Evolutionary conservation across 768 basidiomycete species (phyloP).

Genomic region (Panus rudis): DNA sequence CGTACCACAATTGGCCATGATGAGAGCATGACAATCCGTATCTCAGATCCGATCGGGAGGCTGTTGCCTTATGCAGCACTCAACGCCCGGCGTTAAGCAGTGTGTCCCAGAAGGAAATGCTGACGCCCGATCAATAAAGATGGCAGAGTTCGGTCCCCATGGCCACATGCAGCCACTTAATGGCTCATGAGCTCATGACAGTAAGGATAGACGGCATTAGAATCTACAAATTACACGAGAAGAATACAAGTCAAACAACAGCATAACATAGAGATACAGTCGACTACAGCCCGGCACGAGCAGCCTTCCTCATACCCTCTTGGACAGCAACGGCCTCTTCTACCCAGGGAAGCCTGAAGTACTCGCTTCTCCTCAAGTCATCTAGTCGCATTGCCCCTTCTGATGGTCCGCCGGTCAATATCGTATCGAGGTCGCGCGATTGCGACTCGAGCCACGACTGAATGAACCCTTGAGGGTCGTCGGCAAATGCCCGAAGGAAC

Average conservation of each 20-base stretch:
- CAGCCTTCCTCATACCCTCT: constrained; percentile 68
- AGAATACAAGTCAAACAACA: not conserved
- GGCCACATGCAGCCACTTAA: too few relatives aligned
- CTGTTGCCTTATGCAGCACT: too few relatives aligned
- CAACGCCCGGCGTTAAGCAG: too few relatives aligned
- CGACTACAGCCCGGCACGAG: constrained; percentile 18
- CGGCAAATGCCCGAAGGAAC: constrained; percentile 77
- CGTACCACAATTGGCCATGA: too few relatives aligned
- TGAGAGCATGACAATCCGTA: too few relatives aligned
- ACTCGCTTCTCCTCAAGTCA: constrained; percentile 81
- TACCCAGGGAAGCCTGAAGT: constrained; percentile 91
- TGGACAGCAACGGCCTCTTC: constrained; percentile 81
- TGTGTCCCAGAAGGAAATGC: too few relatives aligned
- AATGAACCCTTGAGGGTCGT: constrained; percentile 73
- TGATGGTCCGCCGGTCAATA: constrained; percentile 81
- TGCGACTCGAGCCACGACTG: constrained; percentile 91
- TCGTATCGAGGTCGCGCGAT: constrained; percentile 81
- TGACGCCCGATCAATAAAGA: too few relatives aligned
- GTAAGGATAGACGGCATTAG: not conserved
- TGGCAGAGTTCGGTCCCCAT: too few relatives aligned
- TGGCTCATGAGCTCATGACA: too few relatives aligned
- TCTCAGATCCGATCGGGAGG: too few relatives aligned
- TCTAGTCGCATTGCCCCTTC: constrained; percentile 82
- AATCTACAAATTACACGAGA: not conserved
- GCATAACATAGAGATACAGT: too few relatives aligned